Evolutionary conservation across 345 rosid species (phyloP), one percentile per base, ranked within the genome.

Genomic region (Erysimum cheiranthoides): DNA sequence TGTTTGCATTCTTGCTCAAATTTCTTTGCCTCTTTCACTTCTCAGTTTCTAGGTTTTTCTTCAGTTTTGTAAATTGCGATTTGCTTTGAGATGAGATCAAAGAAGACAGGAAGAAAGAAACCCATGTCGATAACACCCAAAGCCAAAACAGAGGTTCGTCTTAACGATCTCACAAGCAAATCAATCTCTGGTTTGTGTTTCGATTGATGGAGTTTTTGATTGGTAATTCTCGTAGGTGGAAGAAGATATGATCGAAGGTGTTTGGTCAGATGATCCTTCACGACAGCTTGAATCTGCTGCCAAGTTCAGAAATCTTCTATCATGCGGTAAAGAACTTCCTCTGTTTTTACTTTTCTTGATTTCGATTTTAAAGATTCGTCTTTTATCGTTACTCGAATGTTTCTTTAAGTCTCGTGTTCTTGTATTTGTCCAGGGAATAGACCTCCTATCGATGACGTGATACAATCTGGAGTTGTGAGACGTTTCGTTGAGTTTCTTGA

Each of bases 401-500:
- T 13, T 58, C 52, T 39, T 38, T 2, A 9, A 30, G 59, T 27
- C 9, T 51, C 65, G 31, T 39, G 25, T 3, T 21, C 25, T 21
- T 21, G 25, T 1, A 21, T 21, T 21, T 21, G 25, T 21, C 25
- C 25, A 56, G 78, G 80, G 84, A 86, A 85, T 3, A 80, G 81
- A 72, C 91, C 88, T 51, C 89, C 89, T 0, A 86, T 79, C 38
- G 85, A 87, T 6, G 77, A 84, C 71, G 90, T 89, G 73, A 78
- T 89, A 54, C 81, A 80, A 69, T 68, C 82, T 38, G 90, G 88
- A 14, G 90, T 83, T 25, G 83, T 89, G 73, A 89, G 90, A 69
- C 87, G 90, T 31, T 83, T 84, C 74, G 86, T 89, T 10, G 88
- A 89, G 75, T 86, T 87, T 80, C 90, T 89, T 52, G 73, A 80